These are phyloP conservation scores for Lolium perenne DNA, from an alignment of 176 grass and related monocot genomes.

Conservation along the genomic window DNA sequence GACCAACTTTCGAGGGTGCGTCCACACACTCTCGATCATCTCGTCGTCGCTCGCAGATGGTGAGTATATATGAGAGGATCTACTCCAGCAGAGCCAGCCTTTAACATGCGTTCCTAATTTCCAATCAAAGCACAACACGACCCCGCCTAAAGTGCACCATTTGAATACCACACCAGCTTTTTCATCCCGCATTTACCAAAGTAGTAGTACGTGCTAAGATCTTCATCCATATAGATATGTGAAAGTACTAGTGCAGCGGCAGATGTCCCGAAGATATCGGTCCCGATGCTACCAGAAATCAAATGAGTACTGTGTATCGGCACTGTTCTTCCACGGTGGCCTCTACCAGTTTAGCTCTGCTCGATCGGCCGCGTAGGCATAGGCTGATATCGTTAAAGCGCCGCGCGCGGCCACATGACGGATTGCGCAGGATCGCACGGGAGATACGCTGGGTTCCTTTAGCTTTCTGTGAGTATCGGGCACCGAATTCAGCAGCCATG, in stretches of 20 bases:
- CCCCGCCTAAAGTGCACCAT: not conserved
- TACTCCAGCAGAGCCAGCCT: not conserved
- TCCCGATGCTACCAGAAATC: no score
- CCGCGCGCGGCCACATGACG: not conserved
- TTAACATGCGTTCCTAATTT: not conserved
- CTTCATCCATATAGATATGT: not conserved
- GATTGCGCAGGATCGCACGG: not conserved
- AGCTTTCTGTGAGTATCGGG: constrained; percentile 13
- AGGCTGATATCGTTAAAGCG: not conserved
- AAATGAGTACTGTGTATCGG: no score
- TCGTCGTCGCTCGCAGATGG: constrained; percentile 6
- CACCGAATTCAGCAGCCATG: not conserved
- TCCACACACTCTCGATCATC: not conserved
- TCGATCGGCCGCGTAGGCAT: no score
- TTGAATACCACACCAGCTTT: not conserved
- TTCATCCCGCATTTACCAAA: constrained; percentile 31
- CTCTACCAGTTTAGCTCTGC: not conserved
- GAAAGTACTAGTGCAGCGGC: no score
- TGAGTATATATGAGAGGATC: constrained; percentile 4
- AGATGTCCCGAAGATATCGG: no score
- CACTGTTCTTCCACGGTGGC: not conserved
- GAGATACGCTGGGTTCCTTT: constrained; percentile 43
- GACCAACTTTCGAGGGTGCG: constrained; percentile 28
- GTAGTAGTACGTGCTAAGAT: constrained; percentile 37
- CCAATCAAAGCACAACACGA: not conserved